Evolutionary conservation across 2,329 filamentous ascomycete species (phyloP), one percentile per base, ranked within the genome.

Genomic region (Fusarium miscanthi): DNA sequence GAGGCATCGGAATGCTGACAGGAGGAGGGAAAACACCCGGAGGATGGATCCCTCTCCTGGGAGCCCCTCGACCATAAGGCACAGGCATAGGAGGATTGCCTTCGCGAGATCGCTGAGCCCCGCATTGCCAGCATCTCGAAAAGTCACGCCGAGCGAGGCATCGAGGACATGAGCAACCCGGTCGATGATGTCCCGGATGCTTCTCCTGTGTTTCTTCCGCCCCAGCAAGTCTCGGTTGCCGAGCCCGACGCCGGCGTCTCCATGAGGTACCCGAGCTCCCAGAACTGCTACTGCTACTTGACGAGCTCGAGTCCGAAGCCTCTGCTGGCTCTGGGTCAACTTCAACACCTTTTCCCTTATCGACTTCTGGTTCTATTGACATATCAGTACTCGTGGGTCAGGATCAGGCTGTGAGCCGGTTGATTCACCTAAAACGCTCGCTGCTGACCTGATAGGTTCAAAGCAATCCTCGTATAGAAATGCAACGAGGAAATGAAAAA

Each of bases 401-500:
- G 17, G 49, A n/a, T 8, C 23, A 38, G n/a, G 17, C 33, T n/a
- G 33, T 13, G 37, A 52, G 27, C 27, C 49, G 31, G 10, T 37
- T 46, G 77, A 66, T 77, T 67, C 70, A 82, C 82, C 73, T 35
- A 87, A 76, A 5, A 80, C 84, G 31, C 81, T 80, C 6, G 84
- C 80, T 38, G 81, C 78, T n/a, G 85, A 78, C 68, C 78, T 83
- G 62, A 86, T 84, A 40, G 85, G 85, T 7, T 82, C 79, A 69
- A 84, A 87, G 60, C 78, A 82, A 25, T 81, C 82, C 70, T 87
- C 85, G 70, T 87, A 87, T 17, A 87, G 77, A 56, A 83, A 87
- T n/a, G 85, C 84, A 40, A 88, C 78, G 45, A 88, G 76, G 68
- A 87, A 86, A 63, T 86, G 84, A 67, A 88, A 88, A 51, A 86